Evolutionary conservation across 176 grass and related monocot species (phyloP).

Genomic region (Stipa capillata): DNA sequence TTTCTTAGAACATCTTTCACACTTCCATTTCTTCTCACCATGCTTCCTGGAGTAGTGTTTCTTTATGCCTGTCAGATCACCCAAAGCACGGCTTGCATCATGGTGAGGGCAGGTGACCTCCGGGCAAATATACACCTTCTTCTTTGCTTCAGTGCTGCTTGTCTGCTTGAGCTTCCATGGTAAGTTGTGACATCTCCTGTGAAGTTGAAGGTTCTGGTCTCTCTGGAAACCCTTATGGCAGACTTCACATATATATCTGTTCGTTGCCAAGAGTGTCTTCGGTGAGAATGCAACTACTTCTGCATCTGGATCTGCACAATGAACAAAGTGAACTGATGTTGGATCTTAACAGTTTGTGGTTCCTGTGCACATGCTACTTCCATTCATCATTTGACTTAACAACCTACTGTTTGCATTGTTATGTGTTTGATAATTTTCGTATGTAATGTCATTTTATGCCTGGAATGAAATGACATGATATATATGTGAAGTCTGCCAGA

Average conservation of each 20-base stretch:
- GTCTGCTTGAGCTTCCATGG: conserved; percentile 12
- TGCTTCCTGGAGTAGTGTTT: conserved; percentile 6
- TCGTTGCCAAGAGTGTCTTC: background rate
- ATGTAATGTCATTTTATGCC: background rate
- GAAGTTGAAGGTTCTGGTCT: conserved; percentile 13
- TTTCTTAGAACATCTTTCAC: conserved; percentile 13
- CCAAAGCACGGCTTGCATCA: conserved; percentile 6
- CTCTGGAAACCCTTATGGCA: conserved; percentile 13
- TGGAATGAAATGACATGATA: background rate
- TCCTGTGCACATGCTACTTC: background rate
- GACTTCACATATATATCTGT: conserved; percentile 12
- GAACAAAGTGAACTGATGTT: background rate
- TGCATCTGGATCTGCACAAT: conserved; percentile 11
- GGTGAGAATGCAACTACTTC: conserved; percentile 9
- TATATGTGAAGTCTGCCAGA: too few species aligned
- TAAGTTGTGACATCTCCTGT: conserved; percentile 12
- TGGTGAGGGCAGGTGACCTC: conserved; percentile 3
- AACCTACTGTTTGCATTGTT: background rate
- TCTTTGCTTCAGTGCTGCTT: background rate
- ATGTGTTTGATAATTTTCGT: background rate
- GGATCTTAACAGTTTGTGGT: background rate
- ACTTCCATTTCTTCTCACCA: conserved; percentile 15
- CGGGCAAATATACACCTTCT: conserved; percentile 10
- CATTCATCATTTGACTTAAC: background rate
- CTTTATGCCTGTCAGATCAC: conserved; percentile 12